A percentile compares a stretch with the other conserved stretches of the same genome.
Conservation (phyloP, 2,329 filamentous ascomycete species). For the Monosporascus sp. region DNA sequence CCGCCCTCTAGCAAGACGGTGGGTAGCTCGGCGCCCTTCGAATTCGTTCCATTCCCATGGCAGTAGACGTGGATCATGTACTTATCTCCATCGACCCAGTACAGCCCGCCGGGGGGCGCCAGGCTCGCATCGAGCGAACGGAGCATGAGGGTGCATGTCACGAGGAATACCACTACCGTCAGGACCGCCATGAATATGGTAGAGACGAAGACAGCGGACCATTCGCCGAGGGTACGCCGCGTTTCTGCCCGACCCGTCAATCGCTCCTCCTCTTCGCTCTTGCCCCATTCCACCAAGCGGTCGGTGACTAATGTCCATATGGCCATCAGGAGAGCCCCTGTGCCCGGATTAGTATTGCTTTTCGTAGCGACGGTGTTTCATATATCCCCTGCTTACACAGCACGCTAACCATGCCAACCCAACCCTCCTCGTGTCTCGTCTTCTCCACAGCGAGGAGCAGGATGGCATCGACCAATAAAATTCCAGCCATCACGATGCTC, state of each 20-base stretch:
- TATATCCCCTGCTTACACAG: constrained; percentile 43
- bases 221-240: constrained; percentile 74
- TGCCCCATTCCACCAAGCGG: constrained; percentile 83
- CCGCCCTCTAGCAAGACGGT: constrained; percentile 85
- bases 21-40: constrained; percentile 53
- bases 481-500: constrained; percentile 58
- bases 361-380: background rate
- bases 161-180: constrained; percentile 62
- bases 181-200: constrained; percentile 67
- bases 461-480: constrained; percentile 71
- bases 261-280: constrained; percentile 86
- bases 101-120: constrained; percentile 65
- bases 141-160: constrained; percentile 74
- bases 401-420: constrained; percentile 83
- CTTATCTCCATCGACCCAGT: constrained; percentile 76
- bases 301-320: constrained; percentile 77
- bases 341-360: constrained; percentile 7
- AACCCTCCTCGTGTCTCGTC: constrained; percentile 78
- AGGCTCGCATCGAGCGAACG: constrained; percentile 75
- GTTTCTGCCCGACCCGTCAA: constrained; percentile 86
- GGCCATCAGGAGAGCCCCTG: constrained; percentile 70
- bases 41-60: constrained; percentile 62
- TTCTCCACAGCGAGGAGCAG: constrained; percentile 71
- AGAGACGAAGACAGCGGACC: constrained; percentile 72
- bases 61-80: constrained; percentile 87